phyloP scores from a whole-genome alignment of 805 yeast genomes.

The Metschnikowia cerradonensis region DNA sequence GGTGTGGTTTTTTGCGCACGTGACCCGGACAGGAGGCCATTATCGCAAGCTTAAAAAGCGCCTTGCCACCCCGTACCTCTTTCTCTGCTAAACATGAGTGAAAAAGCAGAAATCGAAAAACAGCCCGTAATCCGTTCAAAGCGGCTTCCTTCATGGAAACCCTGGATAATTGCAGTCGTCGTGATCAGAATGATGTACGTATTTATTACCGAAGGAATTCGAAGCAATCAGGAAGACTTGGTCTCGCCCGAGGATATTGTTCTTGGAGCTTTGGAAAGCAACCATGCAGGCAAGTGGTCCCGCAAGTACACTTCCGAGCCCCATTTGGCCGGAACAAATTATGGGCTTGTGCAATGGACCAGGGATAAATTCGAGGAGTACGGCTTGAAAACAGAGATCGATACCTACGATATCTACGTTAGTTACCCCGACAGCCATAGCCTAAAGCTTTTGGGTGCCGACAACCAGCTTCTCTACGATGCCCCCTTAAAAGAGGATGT shows the following conservation, averaged over 20 bases:
- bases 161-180: no score
- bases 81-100: not conserved
- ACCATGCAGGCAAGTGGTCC: constrained; percentile 52
- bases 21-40: not conserved
- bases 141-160: not conserved
- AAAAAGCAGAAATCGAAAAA: not conserved
- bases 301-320: constrained; percentile 47
- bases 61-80: not conserved
- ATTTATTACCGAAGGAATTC: not conserved
- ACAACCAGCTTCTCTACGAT: constrained; percentile 37
- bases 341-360: constrained; percentile 54
- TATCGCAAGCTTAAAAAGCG: not conserved
- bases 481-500: constrained; percentile 52
- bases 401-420: constrained; percentile 55
- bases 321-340: constrained; percentile 48
- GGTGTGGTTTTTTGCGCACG: not conserved
- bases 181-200: not conserved
- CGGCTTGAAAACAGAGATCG: constrained; percentile 50
- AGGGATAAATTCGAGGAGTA: constrained; percentile 48
- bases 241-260: constrained; percentile 14
- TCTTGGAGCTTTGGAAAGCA: constrained; percentile 30
- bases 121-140: not conserved
- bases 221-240: not conserved
- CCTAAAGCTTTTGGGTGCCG: constrained; percentile 33
- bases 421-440: constrained; percentile 49